phyloP scores from a whole-genome alignment of 192 early-diverging fungal genomes.

The Coemansia sp. region DNA sequence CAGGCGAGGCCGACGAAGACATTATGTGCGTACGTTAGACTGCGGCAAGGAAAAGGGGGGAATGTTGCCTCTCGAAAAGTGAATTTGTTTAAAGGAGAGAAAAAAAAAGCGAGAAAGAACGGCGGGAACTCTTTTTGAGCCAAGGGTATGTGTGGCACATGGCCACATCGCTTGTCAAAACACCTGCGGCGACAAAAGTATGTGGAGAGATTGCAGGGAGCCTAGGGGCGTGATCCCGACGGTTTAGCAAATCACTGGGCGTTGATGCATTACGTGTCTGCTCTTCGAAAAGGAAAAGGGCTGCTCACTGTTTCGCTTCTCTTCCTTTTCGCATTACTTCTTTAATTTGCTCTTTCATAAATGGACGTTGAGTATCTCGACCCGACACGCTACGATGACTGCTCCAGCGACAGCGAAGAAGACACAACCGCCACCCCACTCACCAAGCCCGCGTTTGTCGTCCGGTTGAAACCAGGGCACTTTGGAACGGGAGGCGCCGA shows the following conservation, averaged over 20 bases:
- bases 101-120: background rate
- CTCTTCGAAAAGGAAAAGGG: too few species aligned
- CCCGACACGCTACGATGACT: conserved; percentile 40
- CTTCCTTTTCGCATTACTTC: background rate
- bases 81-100: background rate
- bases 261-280: too few species aligned
- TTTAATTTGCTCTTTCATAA: too few species aligned
- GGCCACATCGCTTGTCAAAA: background rate
- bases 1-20: conserved; percentile 3
- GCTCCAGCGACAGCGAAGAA: conserved; percentile 44
- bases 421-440: conserved; percentile 5
- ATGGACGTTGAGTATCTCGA: conserved; percentile 48
- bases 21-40: background rate
- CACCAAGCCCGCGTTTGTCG: conserved; percentile 11
- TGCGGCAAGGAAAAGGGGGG: background rate
- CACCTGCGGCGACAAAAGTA: background rate
- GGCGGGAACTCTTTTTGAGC: background rate
- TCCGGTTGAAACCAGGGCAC: conserved; percentile 18
- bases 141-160: background rate
- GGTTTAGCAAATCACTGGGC: background rate
- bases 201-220: background rate
- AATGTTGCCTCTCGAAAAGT: background rate
- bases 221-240: background rate
- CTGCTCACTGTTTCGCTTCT: background rate
- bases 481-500: background rate